Percentiles rank a stretch among this genome's conserved stretches.
phyloP scores from a whole-genome alignment of 371 early-diverging fungal genomes.

The Actinomucor elegans region DNA sequence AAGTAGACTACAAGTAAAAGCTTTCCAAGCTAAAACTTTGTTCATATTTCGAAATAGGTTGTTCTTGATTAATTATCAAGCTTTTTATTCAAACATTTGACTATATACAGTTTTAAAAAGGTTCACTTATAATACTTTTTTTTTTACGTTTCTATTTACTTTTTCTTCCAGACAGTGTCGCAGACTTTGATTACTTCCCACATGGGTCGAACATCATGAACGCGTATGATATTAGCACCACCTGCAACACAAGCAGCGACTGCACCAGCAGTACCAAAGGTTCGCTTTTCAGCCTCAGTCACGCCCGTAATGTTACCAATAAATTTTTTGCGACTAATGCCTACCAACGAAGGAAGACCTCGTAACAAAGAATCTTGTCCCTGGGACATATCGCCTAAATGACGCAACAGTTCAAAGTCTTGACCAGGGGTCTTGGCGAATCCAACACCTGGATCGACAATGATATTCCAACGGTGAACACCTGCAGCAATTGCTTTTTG shows the following conservation, averaged over 20 bases:
- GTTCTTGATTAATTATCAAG: too few species aligned
- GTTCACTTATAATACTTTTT: neutral
- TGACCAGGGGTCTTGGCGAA: slow-evolving; percentile 92
- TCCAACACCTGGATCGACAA: slow-evolving; percentile 96
- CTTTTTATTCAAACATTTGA: neutral
- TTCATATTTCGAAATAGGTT: too few species aligned
- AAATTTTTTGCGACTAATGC: slow-evolving; percentile 87
- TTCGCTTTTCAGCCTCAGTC: slow-evolving; percentile 71
- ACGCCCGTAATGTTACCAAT: slow-evolving; percentile 77
- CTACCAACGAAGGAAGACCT: slow-evolving; percentile 84
- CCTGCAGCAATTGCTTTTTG: slow-evolving; percentile 74
- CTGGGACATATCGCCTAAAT: slow-evolving; percentile 62
- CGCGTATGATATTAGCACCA: slow-evolving; percentile 84
- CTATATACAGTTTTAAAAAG: neutral
- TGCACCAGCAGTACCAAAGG: slow-evolving; percentile 94
- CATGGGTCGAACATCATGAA: slow-evolving; percentile 95
- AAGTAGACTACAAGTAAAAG: too few species aligned
- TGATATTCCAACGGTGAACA: slow-evolving; percentile 93
- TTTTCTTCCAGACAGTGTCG: slow-evolving; percentile 68
- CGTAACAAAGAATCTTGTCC: slow-evolving; percentile 53
- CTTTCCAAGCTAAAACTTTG: too few species aligned
- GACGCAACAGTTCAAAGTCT: slow-evolving; percentile 82
- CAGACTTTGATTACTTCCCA: slow-evolving; percentile 84
- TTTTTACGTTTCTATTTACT: neutral
- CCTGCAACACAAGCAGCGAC: slow-evolving; percentile 87